A percentile compares a stretch with the other conserved stretches of the same genome.
These are phyloP conservation scores for Gloeopeniophorella convolvens DNA, from an alignment of 768 basidiomycete genomes.

Conservation along the genomic window DNA sequence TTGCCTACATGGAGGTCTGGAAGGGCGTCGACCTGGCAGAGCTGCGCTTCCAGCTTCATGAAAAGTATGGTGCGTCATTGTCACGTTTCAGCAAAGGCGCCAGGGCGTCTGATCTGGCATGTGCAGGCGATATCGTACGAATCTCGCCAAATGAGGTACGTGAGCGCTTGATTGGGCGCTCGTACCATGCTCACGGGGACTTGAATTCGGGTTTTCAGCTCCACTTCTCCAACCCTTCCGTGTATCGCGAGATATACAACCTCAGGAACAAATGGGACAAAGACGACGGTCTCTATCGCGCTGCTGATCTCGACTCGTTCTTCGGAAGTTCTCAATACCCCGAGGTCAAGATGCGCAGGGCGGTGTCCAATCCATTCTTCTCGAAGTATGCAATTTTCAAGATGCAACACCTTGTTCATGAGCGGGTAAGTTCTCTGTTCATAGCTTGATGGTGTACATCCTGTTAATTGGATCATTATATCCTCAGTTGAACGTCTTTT, in stretches of 20 bases:
- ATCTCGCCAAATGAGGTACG: neutral
- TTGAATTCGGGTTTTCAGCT: neutral
- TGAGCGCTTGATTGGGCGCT: neutral
- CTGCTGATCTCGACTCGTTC: neutral
- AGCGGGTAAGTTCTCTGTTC: neutral
- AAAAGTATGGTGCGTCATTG: constrained; percentile 1
- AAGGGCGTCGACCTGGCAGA: neutral
- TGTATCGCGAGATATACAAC: neutral
- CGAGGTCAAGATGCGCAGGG: neutral
- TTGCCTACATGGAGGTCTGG: constrained; percentile 4
- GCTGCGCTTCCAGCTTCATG: constrained; percentile 4
- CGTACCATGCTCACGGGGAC: too few relatives aligned
- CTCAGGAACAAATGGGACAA: constrained; percentile 2
- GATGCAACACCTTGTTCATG: neutral
- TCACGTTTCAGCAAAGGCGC: neutral
- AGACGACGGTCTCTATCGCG: neutral
- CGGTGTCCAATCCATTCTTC: neutral
- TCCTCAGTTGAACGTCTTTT: neutral
- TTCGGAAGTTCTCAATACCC: neutral
- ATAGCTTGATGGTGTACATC: neutral
- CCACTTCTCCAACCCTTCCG: neutral
- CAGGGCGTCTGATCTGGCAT: too few relatives aligned
- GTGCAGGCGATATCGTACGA: neutral
- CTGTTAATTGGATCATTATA: too few relatives aligned
- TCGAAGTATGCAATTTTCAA: neutral